Conservation (phyloP, 495 filamentous ascomycete species). For the Lentithecium fluviatile region DNA sequence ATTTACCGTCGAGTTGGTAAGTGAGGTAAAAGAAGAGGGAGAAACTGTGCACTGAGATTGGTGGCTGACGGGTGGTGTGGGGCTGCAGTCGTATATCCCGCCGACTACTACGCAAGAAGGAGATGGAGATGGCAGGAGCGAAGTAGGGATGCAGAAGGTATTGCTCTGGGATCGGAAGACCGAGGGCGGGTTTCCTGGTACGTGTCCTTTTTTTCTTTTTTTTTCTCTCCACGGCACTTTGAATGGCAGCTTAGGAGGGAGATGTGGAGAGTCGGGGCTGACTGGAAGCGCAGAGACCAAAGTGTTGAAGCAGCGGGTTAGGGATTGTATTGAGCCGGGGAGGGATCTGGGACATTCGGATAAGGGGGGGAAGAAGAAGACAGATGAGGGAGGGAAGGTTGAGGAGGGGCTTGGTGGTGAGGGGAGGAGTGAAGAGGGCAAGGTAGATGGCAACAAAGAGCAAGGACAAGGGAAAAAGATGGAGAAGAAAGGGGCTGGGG, state of each 20-base stretch:
- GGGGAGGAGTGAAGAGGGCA: not conserved
- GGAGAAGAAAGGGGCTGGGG: too few species aligned
- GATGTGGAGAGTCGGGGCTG: slow-evolving; percentile 5
- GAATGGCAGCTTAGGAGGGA: too few species aligned
- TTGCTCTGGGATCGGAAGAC: slow-evolving; percentile 85
- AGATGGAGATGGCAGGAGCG: slow-evolving; percentile 5
- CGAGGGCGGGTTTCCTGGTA: slow-evolving; percentile 89
- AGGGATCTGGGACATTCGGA: slow-evolving; percentile 73
- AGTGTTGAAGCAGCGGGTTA: slow-evolving; percentile 81
- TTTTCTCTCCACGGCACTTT: not conserved
- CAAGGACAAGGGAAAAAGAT: not conserved
- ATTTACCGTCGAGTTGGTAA: slow-evolving; percentile 54
- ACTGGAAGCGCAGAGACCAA: slow-evolving; percentile 62
- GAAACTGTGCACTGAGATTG: too few species aligned
- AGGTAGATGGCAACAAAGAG: not conserved
- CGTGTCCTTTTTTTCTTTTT: slow-evolving; percentile 37
- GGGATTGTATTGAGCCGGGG: slow-evolving; percentile 76
- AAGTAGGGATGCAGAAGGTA: slow-evolving; percentile 44
- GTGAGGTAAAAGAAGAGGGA: too few species aligned
- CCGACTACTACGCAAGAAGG: slow-evolving; percentile 6
- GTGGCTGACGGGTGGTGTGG: not conserved
- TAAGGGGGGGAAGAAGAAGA: slow-evolving; percentile 34
- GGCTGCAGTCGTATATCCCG: slow-evolving; percentile 2
- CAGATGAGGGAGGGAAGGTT: not conserved
- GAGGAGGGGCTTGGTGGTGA: not conserved